Evolutionary conservation across 352 stramenopile species (phyloP), one percentile per base, ranked within the genome.

Genomic region (Phytophthora sp.): DNA sequence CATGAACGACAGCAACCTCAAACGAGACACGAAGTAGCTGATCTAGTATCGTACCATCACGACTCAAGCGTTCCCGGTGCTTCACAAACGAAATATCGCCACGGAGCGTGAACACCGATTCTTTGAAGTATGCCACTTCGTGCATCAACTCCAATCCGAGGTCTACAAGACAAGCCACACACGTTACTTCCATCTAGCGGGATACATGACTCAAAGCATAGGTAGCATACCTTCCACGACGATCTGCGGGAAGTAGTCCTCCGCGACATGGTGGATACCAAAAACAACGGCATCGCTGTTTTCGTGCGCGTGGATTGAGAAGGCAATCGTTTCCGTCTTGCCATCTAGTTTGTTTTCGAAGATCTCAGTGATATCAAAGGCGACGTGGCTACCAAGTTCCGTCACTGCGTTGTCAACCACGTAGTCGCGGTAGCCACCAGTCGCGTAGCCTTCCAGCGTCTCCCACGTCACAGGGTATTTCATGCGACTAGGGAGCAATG

Each of bases 11-110:
- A n/a, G n/a, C n/a, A n/a, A n/a, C n/a, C n/a, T n/a, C 8, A 10
- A 21, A 43, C 7, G 15, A 12, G 5, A 23, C 17, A n/a, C 20
- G n/a, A 21, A 54, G 20, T 11, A 30, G 31, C n/a, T 34, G 1
- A 17, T 17, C 3, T 43, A 44, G 21, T 18, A 42, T n/a, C 46
- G 23, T 57, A 92, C 84, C 76, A 62, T 91, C 84, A 32, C 87
- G 84, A 45, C 82, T 93, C 50, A 79, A 54, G 18, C 84, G 81
- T 67, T 95, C 87, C 58, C 78, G 80, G 53, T 92, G 84, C 49
- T 84, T 87, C 26, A 95, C 82, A 65, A 91, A 91, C 17, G 83
- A 85, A 60, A 95, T 88, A 44, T 93, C 84, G 44, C 87, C 84
- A 50, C 74, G 71, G 6, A 95, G 75, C 24, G 76, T 86, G 58